Evolutionary conservation across 1,284 basidiomycete genomes (phyloP).

Genomic region (Tilletia walkeri): DNA sequence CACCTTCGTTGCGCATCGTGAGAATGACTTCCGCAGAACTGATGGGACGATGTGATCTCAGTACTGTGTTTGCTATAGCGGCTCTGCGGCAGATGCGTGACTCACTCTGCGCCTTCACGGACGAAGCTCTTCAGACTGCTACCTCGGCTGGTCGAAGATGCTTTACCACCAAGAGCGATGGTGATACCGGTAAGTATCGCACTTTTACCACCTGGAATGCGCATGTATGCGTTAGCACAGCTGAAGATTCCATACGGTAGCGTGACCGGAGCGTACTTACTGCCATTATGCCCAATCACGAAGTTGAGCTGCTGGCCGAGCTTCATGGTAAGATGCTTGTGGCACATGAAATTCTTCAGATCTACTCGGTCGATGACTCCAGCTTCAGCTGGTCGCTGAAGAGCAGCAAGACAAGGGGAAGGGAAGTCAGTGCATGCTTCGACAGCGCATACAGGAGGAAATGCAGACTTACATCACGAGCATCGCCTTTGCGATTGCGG

Average conservation of each 20-base stretch:
- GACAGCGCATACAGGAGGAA: background rate
- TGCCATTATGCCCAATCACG: conserved; percentile 77
- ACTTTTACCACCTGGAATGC: conserved; percentile 78
- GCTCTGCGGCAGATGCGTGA: conserved; percentile 26
- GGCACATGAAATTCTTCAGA: conserved; percentile 95
- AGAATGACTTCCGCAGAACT: conserved; percentile 77
- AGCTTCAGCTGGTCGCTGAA: conserved; percentile 63
- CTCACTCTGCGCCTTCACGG: conserved; percentile 76
- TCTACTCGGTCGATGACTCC: conserved; percentile 84
- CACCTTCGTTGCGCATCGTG: conserved; percentile 79
- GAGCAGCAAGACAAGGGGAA: background rate
- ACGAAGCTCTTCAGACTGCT: conserved; percentile 84
- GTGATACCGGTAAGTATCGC: conserved; percentile 91
- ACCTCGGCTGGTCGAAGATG: conserved; percentile 74
- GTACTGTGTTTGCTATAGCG: background rate
- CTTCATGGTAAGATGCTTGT: conserved; percentile 70
- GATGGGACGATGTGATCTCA: background rate
- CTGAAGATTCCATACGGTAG: background rate
- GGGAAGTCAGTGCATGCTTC: background rate
- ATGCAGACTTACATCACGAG: background rate
- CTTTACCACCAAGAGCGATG: conserved; percentile 89
- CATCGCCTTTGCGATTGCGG: background rate
- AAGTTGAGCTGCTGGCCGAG: conserved; percentile 94
- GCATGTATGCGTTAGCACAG: background rate
- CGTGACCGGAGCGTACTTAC: conserved; percentile 24